Conservation (phyloP, 1,284 basidiomycete species). For the Ceratorhiza oryzae-sativae region DNA sequence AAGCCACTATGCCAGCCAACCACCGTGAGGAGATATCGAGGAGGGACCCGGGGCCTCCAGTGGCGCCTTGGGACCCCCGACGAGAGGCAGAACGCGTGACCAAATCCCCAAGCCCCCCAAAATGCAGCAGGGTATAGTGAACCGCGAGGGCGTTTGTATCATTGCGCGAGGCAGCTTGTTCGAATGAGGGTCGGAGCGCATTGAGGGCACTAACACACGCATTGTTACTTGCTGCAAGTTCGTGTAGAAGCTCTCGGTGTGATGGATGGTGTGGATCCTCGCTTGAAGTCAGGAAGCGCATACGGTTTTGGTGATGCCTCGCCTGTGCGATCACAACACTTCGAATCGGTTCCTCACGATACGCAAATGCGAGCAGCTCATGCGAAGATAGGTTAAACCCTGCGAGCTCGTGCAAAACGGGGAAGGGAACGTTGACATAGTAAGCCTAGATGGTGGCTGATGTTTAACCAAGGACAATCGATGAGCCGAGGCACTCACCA, state of each 20-base stretch:
- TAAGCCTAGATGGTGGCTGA: conserved; percentile 9
- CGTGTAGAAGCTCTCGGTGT: conserved; percentile 18
- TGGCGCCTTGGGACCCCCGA: not conserved
- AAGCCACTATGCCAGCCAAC: conserved; percentile 15
- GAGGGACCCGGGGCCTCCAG: conserved; percentile 10
- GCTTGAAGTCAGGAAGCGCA: conserved; percentile 32
- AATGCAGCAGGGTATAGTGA: conserved; percentile 25
- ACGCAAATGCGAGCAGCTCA: conserved; percentile 18
- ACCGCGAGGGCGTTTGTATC: conserved; percentile 13
- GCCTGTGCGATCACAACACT: conserved; percentile 19
- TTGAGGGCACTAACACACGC: conserved; percentile 16
- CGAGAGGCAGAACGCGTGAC: conserved; percentile 25
- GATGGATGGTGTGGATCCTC: conserved; percentile 30
- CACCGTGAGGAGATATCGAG: conserved; percentile 28
- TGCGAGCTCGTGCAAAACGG: conserved; percentile 23
- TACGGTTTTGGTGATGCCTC: conserved; percentile 35
- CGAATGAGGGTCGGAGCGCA: conserved; percentile 15
- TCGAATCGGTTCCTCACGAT: conserved; percentile 17
- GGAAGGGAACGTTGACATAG: conserved; percentile 23
- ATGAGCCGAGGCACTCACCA: conserved; percentile 12
- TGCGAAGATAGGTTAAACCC: conserved; percentile 31
- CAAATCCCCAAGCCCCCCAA: conserved; percentile 31
- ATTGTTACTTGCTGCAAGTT: conserved; percentile 26
- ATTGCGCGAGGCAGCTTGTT: conserved; percentile 2
- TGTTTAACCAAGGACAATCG: not conserved